phyloP scores from a whole-genome alignment of 345 rosid species.

The Ailanthus altissimus region DNA sequence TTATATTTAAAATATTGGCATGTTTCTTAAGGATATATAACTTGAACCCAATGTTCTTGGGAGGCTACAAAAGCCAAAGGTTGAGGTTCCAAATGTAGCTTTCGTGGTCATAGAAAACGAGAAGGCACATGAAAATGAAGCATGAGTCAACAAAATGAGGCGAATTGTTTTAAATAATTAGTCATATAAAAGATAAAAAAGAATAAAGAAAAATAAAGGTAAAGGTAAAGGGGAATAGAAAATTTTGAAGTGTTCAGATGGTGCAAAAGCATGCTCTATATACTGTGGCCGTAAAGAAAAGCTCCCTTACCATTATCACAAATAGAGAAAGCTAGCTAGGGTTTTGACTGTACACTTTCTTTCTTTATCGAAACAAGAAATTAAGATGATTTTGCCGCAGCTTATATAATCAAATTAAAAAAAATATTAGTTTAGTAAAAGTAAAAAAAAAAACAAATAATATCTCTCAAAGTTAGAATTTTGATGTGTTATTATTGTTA shows the following conservation, averaged over 20 bases:
- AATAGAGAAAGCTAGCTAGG: neutral
- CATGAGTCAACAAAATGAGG: slow-evolving; percentile 26
- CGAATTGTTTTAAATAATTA: neutral
- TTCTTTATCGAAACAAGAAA: no score
- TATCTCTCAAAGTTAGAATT: no score
- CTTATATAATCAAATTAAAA: no score
- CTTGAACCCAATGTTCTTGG: neutral
- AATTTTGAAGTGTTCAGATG: neutral
- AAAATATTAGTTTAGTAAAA: no score
- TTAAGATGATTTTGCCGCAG: no score
- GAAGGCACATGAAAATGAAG: neutral
- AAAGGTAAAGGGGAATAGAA: neutral
- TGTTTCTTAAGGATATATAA: neutral
- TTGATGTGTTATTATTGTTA: no score
- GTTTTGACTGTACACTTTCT: neutral
- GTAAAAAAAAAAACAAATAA: no score
- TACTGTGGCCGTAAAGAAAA: neutral
- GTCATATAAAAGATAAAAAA: neutral
- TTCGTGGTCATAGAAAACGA: neutral
- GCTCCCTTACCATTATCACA: neutral
- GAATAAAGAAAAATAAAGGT: neutral
- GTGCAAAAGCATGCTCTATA: no score
- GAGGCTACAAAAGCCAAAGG: neutral
- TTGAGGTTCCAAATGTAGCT: neutral
- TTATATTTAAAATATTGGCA: neutral